Base-by-base conservation (phyloP, 805 yeast species). In the Saccharomycopsis babjevae region DNA sequence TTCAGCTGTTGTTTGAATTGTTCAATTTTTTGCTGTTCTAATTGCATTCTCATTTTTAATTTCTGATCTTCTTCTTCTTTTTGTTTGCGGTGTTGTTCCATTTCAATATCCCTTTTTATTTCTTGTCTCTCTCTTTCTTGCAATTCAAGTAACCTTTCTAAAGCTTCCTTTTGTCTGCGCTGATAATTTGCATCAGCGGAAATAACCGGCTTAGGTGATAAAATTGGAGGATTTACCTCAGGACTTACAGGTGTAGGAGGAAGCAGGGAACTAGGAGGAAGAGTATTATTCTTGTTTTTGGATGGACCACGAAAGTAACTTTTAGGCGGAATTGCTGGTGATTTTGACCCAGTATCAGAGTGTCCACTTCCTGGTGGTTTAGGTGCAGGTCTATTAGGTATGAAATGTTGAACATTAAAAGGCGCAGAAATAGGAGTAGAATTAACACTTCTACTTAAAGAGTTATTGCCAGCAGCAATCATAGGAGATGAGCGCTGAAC, bases 211-310 rank as follows among this genome's bases (percentile, higher is more conserved):
- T 54, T 54, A 1, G 40, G 56, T 25, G 36, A 38, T 20, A 39
- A 20, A 40, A 67, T 69, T 3, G 80, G 81, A 11, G 88, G 88
- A 66, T 79, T 81, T 38, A 89, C 89, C 0, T 89, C 87, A 0
- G 89, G 88, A 64, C 89, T 75, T 59, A 83, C 79, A 3, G 88
- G 89, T 58, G 84, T 83, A 64, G 79, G 84, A 66, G 78, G 83
- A 32, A 66, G 68, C 28, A 32, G 39, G 28, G 56, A 52, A 16
- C 8, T 34, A 52, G 40, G 40, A 32, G 56, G 40, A n/a, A 52
- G 28, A 6, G 56, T 28, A 32, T 36, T 6, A 6, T 30, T 32
- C 18, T 52, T 52, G 10, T 20, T 25, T 13, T 46, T 34, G 20
- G 40, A 30, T 30, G 40, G 38, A 10, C 56, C 40, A 52, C 56